Base-by-base conservation (phyloP, 2,329 filamentous ascomycete genomes). In the Cercospora zeina region DNA sequence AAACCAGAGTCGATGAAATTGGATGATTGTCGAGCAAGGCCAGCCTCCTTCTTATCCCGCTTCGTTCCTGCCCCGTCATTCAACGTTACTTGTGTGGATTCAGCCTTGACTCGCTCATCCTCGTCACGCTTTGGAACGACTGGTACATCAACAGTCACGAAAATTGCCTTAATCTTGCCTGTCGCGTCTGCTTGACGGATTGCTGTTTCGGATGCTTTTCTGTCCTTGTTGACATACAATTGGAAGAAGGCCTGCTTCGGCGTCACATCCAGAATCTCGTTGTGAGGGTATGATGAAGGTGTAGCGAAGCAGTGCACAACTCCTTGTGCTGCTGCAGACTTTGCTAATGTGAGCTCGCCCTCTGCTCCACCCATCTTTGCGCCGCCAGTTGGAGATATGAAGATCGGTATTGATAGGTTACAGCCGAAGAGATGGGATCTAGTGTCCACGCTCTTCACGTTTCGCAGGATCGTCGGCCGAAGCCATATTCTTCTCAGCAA, bases 191-290 rank as follows among this genome's bases (percentile, higher is more conserved):
- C 79, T n/a, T 78, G 71, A 14, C 69, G 71, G 1, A 88, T 71
- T 2, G 86, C 71, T 0, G 75, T 76, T 62, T 81, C 80, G 2
- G 83, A 83, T 61, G 83, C 82, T 4, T 72, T 59, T 0, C 83
- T 77, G 60, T 85, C 76, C 67, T 81, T 82, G 71, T 87, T 81
- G 42, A 87, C 82, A 65, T 88, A 88, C 4, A 88, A 76, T 70
- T 87, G 85, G 70, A 85, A 86, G 75, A 86, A 84, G 57, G 80
- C 73, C 1, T 71, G 72, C 58, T 71, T 69, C 7, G 70, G 70
- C 4, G 66, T 72, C 16, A 56, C 62, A 2, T 63, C 66, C 31
- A 74, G 36, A 8, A 75, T 72, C 19, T 75, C 73, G 19, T 71
- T 70, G 5, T 71, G 45, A 13, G 59, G 54, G 49, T 71, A 70